These are phyloP conservation scores for Globisporangium cystogenes DNA, from an alignment of 352 stramenopile genomes.

Conservation along the genomic window DNA sequence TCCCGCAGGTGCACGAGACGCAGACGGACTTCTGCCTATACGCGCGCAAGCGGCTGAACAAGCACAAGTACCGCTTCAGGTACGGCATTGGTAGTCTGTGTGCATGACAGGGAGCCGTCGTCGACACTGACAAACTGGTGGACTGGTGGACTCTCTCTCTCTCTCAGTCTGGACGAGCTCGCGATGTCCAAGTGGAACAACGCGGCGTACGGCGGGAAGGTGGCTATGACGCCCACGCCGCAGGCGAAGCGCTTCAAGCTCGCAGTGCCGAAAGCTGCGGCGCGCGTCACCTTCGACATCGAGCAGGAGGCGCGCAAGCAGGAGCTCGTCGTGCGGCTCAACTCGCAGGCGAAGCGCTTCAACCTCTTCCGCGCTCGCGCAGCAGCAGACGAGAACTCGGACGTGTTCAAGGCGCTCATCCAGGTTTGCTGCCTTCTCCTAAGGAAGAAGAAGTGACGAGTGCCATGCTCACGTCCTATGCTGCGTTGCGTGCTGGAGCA, in stretches of 20 bases:
- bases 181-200: conserved; percentile 62
- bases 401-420: conserved; percentile 37
- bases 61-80: conserved; percentile 80
- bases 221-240: conserved; percentile 38
- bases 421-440: conserved; percentile 19
- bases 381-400: conserved; percentile 20
- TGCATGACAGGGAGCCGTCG: too few relatives aligned
- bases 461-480: background rate
- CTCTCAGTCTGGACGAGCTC: conserved; percentile 20
- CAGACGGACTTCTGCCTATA: conserved; percentile 77
- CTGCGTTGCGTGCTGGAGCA: conserved; percentile 9
- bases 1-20: conserved; percentile 64
- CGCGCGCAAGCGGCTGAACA: conserved; percentile 61
- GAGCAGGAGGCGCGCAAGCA: conserved; percentile 71
- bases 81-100: conserved; percentile 4
- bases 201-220: conserved; percentile 51
- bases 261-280: conserved; percentile 31
- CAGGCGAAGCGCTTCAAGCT: conserved; percentile 54
- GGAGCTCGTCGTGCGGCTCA: conserved; percentile 55
- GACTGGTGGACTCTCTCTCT: background rate
- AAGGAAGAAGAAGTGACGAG: background rate
- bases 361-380: conserved; percentile 40
- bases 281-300: conserved; percentile 58
- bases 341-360: conserved; percentile 38
- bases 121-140: too few relatives aligned